Conservation (phyloP, 169 alveolate species). For the Babesia sp. region DNA sequence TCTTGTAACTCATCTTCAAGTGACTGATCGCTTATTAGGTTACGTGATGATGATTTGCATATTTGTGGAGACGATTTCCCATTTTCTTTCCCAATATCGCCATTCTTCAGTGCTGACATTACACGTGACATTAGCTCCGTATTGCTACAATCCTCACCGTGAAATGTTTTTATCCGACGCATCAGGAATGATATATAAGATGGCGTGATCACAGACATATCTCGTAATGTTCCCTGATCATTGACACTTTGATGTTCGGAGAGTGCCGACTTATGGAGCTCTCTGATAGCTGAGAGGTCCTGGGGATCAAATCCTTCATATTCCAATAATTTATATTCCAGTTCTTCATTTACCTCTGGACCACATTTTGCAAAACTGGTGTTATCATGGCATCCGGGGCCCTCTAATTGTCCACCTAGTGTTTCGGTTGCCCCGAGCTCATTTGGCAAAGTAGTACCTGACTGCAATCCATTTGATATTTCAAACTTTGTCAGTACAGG, state of each 20-base stretch:
- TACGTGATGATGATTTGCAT: constrained; percentile 6
- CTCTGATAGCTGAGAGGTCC: constrained; percentile 4
- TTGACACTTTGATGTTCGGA: neutral
- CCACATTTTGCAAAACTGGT: too few species aligned
- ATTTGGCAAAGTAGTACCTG: too few species aligned
- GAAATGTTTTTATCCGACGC: neutral
- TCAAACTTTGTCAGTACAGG: too few species aligned
- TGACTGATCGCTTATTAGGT: constrained; percentile 4
- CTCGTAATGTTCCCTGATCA: neutral
- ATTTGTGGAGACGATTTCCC: neutral
- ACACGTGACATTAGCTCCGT: neutral
- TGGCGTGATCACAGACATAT: neutral
- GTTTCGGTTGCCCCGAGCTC: too few species aligned
- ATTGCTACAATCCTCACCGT: neutral
- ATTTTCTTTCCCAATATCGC: neutral
- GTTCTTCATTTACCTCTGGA: constrained; percentile 9
- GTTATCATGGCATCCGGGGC: too few species aligned
- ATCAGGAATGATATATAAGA: constrained; percentile 24
- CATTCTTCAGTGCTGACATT: neutral
- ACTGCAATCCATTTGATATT: too few species aligned
- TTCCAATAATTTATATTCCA: constrained; percentile 26
- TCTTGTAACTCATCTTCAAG: neutral
- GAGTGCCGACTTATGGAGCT: neutral
- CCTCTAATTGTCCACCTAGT: too few species aligned
- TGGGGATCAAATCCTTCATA: constrained; percentile 31